A percentile compares a stretch with the other conserved stretches of the same genome.
Evolutionary conservation across 2,329 filamentous ascomycete genomes (phyloP).

Genomic region (Pyrenophora teres): DNA sequence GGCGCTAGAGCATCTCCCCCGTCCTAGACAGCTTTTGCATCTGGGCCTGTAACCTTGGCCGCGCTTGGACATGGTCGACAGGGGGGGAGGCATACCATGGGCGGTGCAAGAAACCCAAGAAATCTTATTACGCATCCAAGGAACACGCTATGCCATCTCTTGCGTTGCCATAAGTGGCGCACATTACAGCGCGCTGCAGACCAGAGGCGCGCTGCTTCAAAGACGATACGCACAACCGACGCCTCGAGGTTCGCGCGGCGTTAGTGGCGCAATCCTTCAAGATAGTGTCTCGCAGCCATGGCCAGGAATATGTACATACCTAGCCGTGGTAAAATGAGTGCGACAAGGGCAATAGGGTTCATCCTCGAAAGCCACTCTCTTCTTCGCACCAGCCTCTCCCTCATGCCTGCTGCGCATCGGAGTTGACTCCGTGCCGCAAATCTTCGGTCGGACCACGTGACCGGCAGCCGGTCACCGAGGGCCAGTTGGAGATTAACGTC

Average conservation of each 20-base stretch:
- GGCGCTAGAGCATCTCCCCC: conserved; percentile 17
- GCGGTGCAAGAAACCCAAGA: conserved; percentile 4
- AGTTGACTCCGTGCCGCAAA: conserved; percentile 7
- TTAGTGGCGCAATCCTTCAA: neutral
- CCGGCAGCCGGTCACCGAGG: conserved; percentile 5
- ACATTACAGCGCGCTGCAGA: neutral
- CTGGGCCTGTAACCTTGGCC: conserved; percentile 2
- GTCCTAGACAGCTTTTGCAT: conserved; percentile 18
- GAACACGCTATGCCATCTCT: neutral
- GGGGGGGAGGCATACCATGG: conserved; percentile 3
- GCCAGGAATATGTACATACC: neutral
- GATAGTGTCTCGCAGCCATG: neutral
- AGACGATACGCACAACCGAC: neutral
- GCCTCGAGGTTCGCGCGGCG: neutral
- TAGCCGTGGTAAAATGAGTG: neutral
- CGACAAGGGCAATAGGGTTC: conserved; percentile 3
- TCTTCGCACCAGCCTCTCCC: conserved; percentile 1
- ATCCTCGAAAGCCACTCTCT: conserved; percentile 7
- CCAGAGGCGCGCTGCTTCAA: no score
- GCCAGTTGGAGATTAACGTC: neutral
- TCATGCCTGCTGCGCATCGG: neutral
- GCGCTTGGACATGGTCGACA: neutral
- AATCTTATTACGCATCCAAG: no score
- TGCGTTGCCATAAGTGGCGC: conserved; percentile 1
- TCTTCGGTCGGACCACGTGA: conserved; percentile 4